Evolutionary conservation across 2,329 filamentous ascomycete genomes (phyloP), one percentile per base, ranked within the genome.

Genomic region (Neonectria faginata): DNA sequence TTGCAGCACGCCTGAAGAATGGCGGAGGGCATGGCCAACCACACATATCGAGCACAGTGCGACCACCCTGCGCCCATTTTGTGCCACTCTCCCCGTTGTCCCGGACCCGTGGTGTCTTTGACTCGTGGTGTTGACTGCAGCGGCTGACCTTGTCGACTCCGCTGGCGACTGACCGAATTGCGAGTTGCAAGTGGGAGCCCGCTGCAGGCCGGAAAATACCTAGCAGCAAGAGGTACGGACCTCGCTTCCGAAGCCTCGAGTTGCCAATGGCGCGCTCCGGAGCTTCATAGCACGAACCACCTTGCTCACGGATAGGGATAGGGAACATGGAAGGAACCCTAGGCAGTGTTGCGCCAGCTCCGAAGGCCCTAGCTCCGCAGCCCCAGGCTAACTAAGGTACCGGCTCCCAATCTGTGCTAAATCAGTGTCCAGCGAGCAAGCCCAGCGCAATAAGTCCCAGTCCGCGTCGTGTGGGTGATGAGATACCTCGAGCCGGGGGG

Each of bases 141-240:
- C 36, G 36, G 36, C 14, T n/a, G 36, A 39, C 36, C 25, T 51
- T 60, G 36, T n/a, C 25, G 11, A 14, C 44, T 27, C 44, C 20
- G 44, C 42, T 31, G 31, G 45, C 8, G 45, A 18, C 27, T 50
- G 50, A 44, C 33, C 51, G 51, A 55, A 55, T 31, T 50, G 58
- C 51, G 51, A 55, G 50, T 50, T 50, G 58, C 51, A 31, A 50
- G 44, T 31, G 31, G 33, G 51, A 31, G 31, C 41, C 29, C 33
- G n/a, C 42, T 57, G 31, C 20, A 20, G 56, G 39, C 55, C 54
- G 55, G 54, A 63, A 63, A 58, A 63, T 54, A 63, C 36, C 36
- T 41, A 56, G 47, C 14, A 48, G 3, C 18, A 22, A n/a, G 27
- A 33, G 4, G 27, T 33, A 9, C n/a, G 27, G 29, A 7, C 47